Conservation (phyloP, 2,329 filamentous ascomycete genomes). For the Cladosporium sp. region DNA sequence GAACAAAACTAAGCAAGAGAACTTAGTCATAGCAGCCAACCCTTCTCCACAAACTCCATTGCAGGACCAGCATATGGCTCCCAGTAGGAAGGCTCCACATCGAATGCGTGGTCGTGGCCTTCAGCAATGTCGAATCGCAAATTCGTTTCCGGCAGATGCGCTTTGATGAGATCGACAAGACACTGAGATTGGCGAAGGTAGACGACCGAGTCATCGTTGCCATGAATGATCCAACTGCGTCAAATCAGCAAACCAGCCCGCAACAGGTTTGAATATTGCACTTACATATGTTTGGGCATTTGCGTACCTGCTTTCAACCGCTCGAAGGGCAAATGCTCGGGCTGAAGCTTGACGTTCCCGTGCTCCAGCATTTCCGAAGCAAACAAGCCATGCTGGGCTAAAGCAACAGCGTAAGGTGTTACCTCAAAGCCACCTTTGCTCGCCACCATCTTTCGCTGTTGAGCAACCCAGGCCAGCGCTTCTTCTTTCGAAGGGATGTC, state of each 20-base stretch:
- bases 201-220: constrained; percentile 3
- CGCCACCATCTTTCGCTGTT: constrained; percentile 1
- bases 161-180: not conserved
- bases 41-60: constrained; percentile 1
- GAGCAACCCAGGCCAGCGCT: constrained; percentile 1
- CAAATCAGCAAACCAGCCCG: not conserved
- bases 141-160: not conserved
- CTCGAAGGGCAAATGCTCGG: not conserved
- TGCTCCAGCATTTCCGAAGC: not conserved
- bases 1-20: no score
- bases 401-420: not conserved
- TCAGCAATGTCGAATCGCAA: constrained; percentile 1
- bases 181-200: constrained; percentile 2
- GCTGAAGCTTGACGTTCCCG: not conserved
- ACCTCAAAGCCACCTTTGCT: constrained; percentile 5
- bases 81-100: constrained; percentile 2
- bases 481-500: constrained; percentile 1
- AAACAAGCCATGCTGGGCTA: not conserved
- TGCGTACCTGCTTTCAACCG: not conserved
- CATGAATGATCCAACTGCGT: constrained; percentile 1
- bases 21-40: not conserved
- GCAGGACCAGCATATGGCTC: not conserved
- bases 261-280: not conserved
- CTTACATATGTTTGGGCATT: constrained; percentile 3
- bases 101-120: constrained; percentile 5